Conservation (phyloP, 345 rosid species). For the Orychophragmus violaceus region DNA sequence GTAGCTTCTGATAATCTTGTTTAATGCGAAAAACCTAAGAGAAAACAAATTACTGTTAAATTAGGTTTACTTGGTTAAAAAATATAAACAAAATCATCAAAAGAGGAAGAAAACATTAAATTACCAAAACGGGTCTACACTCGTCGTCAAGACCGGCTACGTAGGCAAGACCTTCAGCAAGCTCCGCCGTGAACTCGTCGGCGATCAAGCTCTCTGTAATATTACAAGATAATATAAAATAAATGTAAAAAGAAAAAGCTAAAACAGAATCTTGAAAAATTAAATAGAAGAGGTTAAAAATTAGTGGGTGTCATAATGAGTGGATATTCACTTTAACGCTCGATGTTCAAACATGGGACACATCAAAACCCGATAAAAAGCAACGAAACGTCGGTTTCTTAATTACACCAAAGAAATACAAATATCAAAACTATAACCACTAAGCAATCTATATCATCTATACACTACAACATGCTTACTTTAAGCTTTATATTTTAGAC, state of each 20-base stretch:
- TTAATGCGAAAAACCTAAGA: conserved; percentile 80
- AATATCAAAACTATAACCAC: conserved; percentile 3
- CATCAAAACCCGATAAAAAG: conserved; percentile 30
- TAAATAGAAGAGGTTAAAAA: conserved; percentile 28
- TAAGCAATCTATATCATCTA: not conserved
- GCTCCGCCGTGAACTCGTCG: conserved; percentile 93
- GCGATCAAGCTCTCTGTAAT: conserved; percentile 69
- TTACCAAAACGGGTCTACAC: conserved; percentile 85
- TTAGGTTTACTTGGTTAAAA: not conserved
- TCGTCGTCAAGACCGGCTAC: conserved; percentile 96
- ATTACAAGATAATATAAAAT: not conserved
- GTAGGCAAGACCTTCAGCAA: conserved; percentile 81
- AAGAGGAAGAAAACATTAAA: not conserved
- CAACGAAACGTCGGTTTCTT: conserved; percentile 13
- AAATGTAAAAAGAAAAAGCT: not conserved
- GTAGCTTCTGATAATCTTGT: conserved; percentile 78
- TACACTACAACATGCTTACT: conserved; percentile 7
- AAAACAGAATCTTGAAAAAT: conserved; percentile 23
- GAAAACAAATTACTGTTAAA: not conserved
- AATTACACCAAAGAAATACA: not conserved
- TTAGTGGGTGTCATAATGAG: conserved; percentile 36
- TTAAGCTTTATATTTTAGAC: conserved; percentile 16
- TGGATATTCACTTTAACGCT: conserved; percentile 38
- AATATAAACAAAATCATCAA: not conserved
- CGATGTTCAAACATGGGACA: conserved; percentile 37